These are phyloP conservation scores for Agapanthus africanus DNA, from an alignment of 106 monocot species.

Conservation along the genomic window DNA sequence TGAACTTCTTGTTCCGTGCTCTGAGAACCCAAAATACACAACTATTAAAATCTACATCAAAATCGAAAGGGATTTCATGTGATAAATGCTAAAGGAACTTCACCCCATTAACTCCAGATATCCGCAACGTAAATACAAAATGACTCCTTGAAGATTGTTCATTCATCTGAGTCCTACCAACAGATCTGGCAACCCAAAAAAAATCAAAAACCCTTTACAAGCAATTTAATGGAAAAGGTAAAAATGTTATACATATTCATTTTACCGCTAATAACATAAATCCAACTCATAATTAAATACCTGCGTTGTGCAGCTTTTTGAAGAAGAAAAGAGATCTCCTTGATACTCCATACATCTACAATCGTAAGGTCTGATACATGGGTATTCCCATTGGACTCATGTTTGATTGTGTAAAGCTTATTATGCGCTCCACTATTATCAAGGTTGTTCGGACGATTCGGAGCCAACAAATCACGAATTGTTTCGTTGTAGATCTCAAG, in stretches of 20 bases:
- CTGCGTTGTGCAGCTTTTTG: slow-evolving; percentile 77
- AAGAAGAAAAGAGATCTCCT: slow-evolving; percentile 64
- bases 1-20: slow-evolving; percentile 86
- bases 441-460: slow-evolving; percentile 13
- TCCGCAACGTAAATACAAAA: slow-evolving; percentile 86
- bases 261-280: not conserved
- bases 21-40: slow-evolving; percentile 25
- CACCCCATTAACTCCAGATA: slow-evolving; percentile 81
- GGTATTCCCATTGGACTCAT: slow-evolving; percentile 71
- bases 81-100: not conserved
- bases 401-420: slow-evolving; percentile 76
- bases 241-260: not conserved
- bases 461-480: slow-evolving; percentile 62
- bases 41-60: too few relatives aligned
- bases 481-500: slow-evolving; percentile 96
- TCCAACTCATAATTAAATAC: slow-evolving; percentile 17
- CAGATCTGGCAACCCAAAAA: slow-evolving; percentile 38
- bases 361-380: slow-evolving; percentile 73
- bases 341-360: slow-evolving; percentile 74
- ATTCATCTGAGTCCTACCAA: slow-evolving; percentile 87
- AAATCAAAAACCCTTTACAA: not conserved
- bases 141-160: slow-evolving; percentile 94
- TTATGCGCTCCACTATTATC: slow-evolving; percentile 24
- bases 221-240: not conserved
- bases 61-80: too few relatives aligned